These are phyloP conservation scores for Cenchrus americanus DNA, from an alignment of 176 grass and related monocot species.

Conservation along the genomic window DNA sequence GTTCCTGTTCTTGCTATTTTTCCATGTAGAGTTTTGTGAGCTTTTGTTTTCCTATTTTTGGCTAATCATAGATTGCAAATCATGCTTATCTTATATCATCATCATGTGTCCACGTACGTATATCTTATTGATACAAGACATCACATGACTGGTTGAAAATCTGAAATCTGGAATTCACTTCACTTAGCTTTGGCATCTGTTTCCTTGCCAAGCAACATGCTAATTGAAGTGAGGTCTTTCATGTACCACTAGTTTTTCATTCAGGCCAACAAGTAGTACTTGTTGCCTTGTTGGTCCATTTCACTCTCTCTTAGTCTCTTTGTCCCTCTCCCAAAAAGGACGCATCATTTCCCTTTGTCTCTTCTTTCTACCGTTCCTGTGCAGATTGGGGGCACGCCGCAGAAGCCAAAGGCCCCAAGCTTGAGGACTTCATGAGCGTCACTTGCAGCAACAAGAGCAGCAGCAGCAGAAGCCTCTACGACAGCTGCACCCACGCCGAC, in stretches of 20 bases:
- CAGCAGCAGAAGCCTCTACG: conserved; percentile 44
- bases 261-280: neutral
- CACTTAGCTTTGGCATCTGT: neutral
- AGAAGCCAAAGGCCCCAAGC: conserved; percentile 67
- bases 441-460: conserved; percentile 47
- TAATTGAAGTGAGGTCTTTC: neutral
- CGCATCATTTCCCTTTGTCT: neutral
- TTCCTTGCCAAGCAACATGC: neutral
- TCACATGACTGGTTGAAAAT: neutral
- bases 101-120: neutral
- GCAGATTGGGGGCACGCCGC: conserved; percentile 69
- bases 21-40: neutral
- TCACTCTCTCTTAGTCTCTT: neutral
- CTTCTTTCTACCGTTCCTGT: conserved; percentile 17
- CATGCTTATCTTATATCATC: neutral
- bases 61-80: neutral
- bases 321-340: neutral
- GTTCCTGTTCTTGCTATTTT: neutral
- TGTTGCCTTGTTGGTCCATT: neutral
- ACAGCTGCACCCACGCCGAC: conserved; percentile 24
- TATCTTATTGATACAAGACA: neutral
- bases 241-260: neutral
- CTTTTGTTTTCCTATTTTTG: neutral
- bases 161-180: neutral
- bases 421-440: conserved; percentile 76